phyloP scores from a whole-genome alignment of 2,329 filamentous ascomycete genomes.

The Epichloe gansuensis region DNA sequence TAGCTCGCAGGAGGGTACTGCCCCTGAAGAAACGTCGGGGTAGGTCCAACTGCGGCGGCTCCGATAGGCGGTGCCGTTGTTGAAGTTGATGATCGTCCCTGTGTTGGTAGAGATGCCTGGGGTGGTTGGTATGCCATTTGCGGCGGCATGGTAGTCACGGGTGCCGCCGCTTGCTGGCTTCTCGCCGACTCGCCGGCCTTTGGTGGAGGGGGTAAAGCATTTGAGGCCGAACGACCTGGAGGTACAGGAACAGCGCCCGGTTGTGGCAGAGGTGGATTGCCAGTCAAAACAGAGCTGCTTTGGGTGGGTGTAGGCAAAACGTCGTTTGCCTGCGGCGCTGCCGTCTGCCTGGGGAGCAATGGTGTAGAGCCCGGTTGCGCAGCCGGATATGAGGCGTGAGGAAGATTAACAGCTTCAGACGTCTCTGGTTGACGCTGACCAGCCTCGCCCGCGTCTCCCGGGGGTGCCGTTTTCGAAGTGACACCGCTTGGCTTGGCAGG shows the following conservation, averaged over 20 bases:
- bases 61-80: constrained; percentile 15
- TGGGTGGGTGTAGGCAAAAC: constrained; percentile 31
- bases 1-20: constrained; percentile 18
- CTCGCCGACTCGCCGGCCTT: constrained; percentile 33
- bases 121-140: constrained; percentile 39
- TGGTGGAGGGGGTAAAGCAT: constrained; percentile 35
- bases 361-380: constrained; percentile 36
- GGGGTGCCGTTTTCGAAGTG: constrained; percentile 30
- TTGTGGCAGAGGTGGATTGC: constrained; percentile 40
- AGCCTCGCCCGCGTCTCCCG: background rate
- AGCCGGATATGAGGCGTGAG: constrained; percentile 21
- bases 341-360: constrained; percentile 31
- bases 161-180: constrained; percentile 19
- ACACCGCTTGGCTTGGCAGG: constrained; percentile 38
- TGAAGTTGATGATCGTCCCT: constrained; percentile 32
- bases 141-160: constrained; percentile 25
- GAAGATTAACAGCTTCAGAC: constrained; percentile 7
- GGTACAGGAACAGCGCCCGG: constrained; percentile 41
- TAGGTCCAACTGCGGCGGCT: constrained; percentile 2
- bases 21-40: constrained; percentile 14
- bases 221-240: constrained; percentile 11
- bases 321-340: constrained; percentile 21
- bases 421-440: constrained; percentile 3
- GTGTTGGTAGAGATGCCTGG: constrained; percentile 25
- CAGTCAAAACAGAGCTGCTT: constrained; percentile 12